Evolutionary conservation across 345 rosid genomes (phyloP).

Genomic region (Syzygium jambos): DNA sequence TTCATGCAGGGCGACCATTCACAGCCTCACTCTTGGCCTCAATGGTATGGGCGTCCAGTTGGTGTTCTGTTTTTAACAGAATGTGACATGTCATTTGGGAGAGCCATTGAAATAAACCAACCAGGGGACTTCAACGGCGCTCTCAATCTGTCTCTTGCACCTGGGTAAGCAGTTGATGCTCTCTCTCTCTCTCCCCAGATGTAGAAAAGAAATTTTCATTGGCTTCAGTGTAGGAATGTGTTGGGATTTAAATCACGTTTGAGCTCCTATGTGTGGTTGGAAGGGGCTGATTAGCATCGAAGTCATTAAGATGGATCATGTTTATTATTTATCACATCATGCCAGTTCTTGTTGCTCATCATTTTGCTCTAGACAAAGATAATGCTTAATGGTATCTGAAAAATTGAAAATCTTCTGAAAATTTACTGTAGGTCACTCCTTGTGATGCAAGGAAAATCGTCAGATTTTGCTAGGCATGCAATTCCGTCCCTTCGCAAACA

Average conservation of each 20-base stretch:
- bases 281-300: neutral
- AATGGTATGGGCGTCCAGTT: slow-evolving; percentile 81
- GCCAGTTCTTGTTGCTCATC: neutral
- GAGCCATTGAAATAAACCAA: slow-evolving; percentile 40
- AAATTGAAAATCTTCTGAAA: neutral
- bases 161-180: slow-evolving; percentile 52
- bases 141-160: slow-evolving; percentile 64
- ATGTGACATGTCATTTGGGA: slow-evolving; percentile 76
- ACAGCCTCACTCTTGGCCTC: slow-evolving; percentile 62
- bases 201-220: neutral
- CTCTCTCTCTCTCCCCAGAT: neutral
- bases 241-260: neutral
- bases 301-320: neutral
- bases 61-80: slow-evolving; percentile 64
- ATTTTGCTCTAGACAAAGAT: neutral
- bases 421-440: slow-evolving; percentile 52
- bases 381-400: neutral
- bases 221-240: neutral
- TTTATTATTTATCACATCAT: neutral
- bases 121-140: slow-evolving; percentile 84
- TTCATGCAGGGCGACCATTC: slow-evolving; percentile 79
- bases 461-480: slow-evolving; percentile 73
- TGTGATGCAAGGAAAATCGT: slow-evolving; percentile 69
- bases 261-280: neutral
- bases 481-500: slow-evolving; percentile 54